Conservation (phyloP, 1,284 basidiomycete species). For the Kwoniella shivajii region DNA sequence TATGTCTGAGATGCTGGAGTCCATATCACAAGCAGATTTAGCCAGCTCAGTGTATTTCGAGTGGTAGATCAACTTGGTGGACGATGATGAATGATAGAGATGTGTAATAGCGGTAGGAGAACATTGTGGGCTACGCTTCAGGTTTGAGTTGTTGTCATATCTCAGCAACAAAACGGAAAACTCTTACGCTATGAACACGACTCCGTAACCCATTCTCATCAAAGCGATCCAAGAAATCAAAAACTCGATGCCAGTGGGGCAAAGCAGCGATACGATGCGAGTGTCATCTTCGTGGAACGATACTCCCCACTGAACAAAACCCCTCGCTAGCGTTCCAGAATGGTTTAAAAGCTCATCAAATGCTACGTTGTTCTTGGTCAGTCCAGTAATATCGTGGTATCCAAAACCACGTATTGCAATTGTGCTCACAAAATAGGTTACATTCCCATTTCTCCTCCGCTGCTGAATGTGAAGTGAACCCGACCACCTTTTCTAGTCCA, state of each 20-base stretch:
- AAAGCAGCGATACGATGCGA: conserved; percentile 47
- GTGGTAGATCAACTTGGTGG: conserved; percentile 44
- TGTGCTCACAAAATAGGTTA: conserved; percentile 41
- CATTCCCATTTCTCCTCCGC: conserved; percentile 23
- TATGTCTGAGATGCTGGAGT: not conserved
- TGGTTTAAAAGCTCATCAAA: conserved; percentile 22
- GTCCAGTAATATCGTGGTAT: not conserved
- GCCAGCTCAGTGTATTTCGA: conserved; percentile 40
- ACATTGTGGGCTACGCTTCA: conserved; percentile 46
- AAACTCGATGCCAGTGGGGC: conserved; percentile 53
- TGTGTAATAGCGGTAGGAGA: conserved; percentile 49
- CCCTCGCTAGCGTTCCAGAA: conserved; percentile 7
- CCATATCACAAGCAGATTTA: conserved; percentile 9
- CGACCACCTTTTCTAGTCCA: conserved; percentile 47
- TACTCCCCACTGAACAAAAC: conserved; percentile 10
- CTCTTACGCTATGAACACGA: conserved; percentile 54
- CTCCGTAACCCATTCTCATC: conserved; percentile 51
- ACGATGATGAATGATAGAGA: conserved; percentile 42
- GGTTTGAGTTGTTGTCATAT: not conserved
- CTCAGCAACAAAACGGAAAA: not conserved
- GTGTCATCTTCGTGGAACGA: conserved; percentile 6
- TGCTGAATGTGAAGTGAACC: conserved; percentile 38
- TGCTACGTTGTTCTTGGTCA: conserved; percentile 3
- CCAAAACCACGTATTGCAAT: not conserved
- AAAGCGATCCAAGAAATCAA: conserved; percentile 50